Percentiles rank a stretch among this genome's conserved stretches.
These are phyloP conservation scores for Gossypium lobatum DNA, from an alignment of 441 rosid genomes.

Conservation along the genomic window DNA sequence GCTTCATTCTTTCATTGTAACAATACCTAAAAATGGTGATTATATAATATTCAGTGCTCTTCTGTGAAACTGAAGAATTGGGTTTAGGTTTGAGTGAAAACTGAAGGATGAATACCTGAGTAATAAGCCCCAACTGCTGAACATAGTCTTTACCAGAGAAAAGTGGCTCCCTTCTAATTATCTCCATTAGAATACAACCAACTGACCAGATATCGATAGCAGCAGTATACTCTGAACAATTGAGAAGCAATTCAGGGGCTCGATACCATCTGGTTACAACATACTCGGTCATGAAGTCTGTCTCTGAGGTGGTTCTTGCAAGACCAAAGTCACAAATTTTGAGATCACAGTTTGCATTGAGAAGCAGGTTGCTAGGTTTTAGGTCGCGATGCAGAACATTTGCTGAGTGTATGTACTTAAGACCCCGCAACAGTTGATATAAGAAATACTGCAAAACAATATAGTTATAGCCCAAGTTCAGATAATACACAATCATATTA, in stretches of 20 bases:
- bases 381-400: conserved; percentile 67
- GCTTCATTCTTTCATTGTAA: neutral
- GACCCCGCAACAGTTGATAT: conserved; percentile 59
- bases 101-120: conserved; percentile 38
- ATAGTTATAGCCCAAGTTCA: neutral
- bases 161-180: conserved; percentile 52
- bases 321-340: conserved; percentile 71
- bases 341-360: conserved; percentile 59
- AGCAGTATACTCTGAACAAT: conserved; percentile 65
- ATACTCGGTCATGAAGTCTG: conserved; percentile 67
- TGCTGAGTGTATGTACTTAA: conserved; percentile 72
- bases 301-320: conserved; percentile 62
- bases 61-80: neutral
- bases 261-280: conserved; percentile 67
- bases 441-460: conserved; percentile 44
- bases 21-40: neutral
- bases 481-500: neutral
- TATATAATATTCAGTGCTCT: neutral
- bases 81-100: neutral
- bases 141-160: conserved; percentile 69
- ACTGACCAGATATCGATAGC: conserved; percentile 77
- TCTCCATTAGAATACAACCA: conserved; percentile 66
- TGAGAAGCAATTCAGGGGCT: conserved; percentile 67
- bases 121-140: conserved; percentile 59
- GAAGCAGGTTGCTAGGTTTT: conserved; percentile 67